Percentiles rank a stretch among this genome's conserved stretches.
Conservation (phyloP, 2,329 filamentous ascomycete genomes). For the Cladosporium sp. region DNA sequence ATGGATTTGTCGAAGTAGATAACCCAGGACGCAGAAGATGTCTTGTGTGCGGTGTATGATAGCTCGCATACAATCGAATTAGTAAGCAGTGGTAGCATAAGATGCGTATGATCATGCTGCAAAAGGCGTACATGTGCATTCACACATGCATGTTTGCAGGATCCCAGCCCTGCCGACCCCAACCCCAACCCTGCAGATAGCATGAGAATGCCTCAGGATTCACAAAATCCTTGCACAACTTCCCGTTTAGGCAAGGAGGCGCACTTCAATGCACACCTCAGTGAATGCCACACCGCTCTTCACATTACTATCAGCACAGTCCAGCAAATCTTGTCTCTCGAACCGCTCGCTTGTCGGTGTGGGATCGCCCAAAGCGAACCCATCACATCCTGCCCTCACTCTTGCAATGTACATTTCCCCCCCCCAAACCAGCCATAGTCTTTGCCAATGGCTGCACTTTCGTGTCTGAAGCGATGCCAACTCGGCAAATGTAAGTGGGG, state of each 20-base stretch:
- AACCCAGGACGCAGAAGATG: too few relatives aligned
- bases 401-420: background rate
- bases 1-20: too few relatives aligned
- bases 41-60: too few relatives aligned
- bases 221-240: background rate
- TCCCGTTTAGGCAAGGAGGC: background rate
- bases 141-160: too few relatives aligned
- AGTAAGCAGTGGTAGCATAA: too few relatives aligned
- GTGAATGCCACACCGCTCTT: conserved; percentile 1
- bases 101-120: too few relatives aligned
- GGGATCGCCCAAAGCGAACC: background rate
- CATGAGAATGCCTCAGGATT: background rate
- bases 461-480: background rate
- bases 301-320: background rate
- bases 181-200: background rate
- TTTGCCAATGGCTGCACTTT: background rate
- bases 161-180: background rate
- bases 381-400: background rate
- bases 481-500: background rate
- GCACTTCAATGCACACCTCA: background rate
- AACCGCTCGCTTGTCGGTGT: background rate
- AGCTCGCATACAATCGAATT: too few relatives aligned
- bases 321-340: background rate
- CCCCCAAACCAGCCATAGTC: background rate
- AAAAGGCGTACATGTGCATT: too few relatives aligned